Base-by-base conservation (phyloP, 2,329 filamentous ascomycete genomes). In the Knoxdaviesia capensis region DNA sequence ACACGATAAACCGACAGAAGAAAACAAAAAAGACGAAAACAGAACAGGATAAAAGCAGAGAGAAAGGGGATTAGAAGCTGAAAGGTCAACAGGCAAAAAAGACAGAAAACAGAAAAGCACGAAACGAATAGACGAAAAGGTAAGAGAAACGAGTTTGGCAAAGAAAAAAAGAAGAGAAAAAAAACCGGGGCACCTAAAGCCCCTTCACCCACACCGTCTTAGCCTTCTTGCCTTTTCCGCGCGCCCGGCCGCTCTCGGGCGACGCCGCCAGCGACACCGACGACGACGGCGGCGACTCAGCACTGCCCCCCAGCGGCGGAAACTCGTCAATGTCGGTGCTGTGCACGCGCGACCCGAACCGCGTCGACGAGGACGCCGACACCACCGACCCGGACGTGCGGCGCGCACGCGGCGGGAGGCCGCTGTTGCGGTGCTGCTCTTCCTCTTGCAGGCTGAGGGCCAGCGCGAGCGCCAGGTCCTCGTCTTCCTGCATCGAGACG, bases 401-500 rank as follows among this genome's bases (percentile, higher is more conserved):
- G 20, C 20, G 20, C 20, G 20, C 20, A 20, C 20, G 20, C 20
- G 20, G 20, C 20, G 20, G 20, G 20, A 20, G 20, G 20, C 20
- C 20, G 20, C 20, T 20, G 2, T 3, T 20, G 20, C 20, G 20
- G 20, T 20, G 20, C 20, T 20, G 20, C 20, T 20, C 20, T 43
- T 69, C 64, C 46, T 77, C 71, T 36, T 69, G 65, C 48, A 77
- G 58, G 48, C 75, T 80, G 28, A 79, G 57, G 46, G 65, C 64
- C 40, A 79, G 54, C 3, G 75, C 75, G 34, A 76, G 59, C 42
- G 74, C 70, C 39, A 79, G 48, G 48, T 78, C 75, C 41, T 71
- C 69, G 38, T 75, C 71, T 8, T 56, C 55, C 1, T 43, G 45
- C 2, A 42, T 44, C 9, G 20, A 20, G 20, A 20, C 20, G 20